A percentile compares a stretch with the other conserved stretches of the same genome.
Evolutionary conservation across 2,329 filamentous ascomycete genomes (phyloP).

Genomic region (Gremmenia infestans): DNA sequence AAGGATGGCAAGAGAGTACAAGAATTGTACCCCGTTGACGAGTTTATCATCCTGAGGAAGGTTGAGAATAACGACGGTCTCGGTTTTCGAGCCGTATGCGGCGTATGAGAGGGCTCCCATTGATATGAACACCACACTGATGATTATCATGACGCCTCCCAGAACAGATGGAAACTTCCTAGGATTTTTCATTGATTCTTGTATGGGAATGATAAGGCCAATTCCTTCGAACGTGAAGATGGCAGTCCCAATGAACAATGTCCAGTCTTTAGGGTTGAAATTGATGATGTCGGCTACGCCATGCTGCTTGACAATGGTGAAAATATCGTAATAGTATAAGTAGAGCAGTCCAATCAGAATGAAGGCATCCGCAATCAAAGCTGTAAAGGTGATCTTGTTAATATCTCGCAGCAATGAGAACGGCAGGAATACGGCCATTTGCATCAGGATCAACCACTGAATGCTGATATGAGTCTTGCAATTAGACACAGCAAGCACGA

Average conservation of each 20-base stretch:
- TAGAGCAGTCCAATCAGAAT: conserved; percentile 90
- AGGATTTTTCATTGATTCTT: conserved; percentile 92
- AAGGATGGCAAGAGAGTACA: conserved; percentile 97
- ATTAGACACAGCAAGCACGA: conserved; percentile 84
- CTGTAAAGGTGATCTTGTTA: conserved; percentile 93
- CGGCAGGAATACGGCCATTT: conserved; percentile 91
- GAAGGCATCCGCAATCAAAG: conserved; percentile 87
- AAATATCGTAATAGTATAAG: conserved; percentile 90
- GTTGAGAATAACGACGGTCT: conserved; percentile 95
- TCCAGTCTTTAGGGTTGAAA: conserved; percentile 92
- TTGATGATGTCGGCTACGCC: conserved; percentile 80
- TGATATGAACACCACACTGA: conserved; percentile 82
- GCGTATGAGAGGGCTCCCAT: conserved; percentile 95
- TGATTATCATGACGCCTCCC: conserved; percentile 87
- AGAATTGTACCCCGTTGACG: conserved; percentile 92
- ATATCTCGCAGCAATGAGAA: conserved; percentile 94
- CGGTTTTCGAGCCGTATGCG: conserved; percentile 89
- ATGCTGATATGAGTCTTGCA: conserved; percentile 84
- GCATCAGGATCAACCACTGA: conserved; percentile 85
- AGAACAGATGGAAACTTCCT: conserved; percentile 87
- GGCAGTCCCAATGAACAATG: conserved; percentile 94
- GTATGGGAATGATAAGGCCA: conserved; percentile 94
- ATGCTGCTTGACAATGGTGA: conserved; percentile 67
- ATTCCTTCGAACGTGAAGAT: conserved; percentile 99
- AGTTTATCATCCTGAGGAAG: conserved; percentile 92